These are phyloP conservation scores for Hygrocybe coccinea DNA, from an alignment of 768 basidiomycete species.

Conservation along the genomic window DNA sequence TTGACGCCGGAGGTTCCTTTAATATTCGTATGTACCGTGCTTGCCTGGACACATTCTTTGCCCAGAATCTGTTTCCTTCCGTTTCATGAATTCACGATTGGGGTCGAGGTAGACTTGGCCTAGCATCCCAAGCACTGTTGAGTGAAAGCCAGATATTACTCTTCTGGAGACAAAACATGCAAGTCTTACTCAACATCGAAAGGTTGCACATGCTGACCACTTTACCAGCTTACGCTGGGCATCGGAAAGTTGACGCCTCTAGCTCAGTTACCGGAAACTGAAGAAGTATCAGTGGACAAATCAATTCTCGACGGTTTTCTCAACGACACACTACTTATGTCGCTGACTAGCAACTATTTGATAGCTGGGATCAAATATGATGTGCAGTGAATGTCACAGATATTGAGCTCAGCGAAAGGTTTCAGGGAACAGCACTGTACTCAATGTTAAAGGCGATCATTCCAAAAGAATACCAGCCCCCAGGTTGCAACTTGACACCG, in stretches of 20 bases:
- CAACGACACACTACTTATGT: background rate
- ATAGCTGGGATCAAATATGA: conserved; percentile 73
- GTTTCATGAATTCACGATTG: no score
- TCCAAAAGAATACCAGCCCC: conserved; percentile 36
- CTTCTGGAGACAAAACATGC: no score
- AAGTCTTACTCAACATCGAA: no score
- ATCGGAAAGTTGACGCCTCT: conserved; percentile 84
- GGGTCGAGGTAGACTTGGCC: no score
- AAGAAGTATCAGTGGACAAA: conserved; percentile 54
- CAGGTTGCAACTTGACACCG: conserved; percentile 49
- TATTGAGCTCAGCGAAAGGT: conserved; percentile 62
- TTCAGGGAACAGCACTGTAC: conserved; percentile 72
- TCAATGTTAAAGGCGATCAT: conserved; percentile 54
- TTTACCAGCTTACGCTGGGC: conserved; percentile 89
- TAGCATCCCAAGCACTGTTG: no score
- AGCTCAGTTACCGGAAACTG: conserved; percentile 73
- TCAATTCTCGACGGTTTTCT: conserved; percentile 51
- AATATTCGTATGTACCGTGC: no score
- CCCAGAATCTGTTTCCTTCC: no score
- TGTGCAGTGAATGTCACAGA: conserved; percentile 75
- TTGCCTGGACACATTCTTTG: no score
- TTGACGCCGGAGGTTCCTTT: no score
- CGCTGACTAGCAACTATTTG: conserved; percentile 2
- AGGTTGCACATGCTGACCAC: no score
- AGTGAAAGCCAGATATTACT: no score